Conservation (phyloP, 805 yeast genomes). For the Teunomyces panamensis region DNA sequence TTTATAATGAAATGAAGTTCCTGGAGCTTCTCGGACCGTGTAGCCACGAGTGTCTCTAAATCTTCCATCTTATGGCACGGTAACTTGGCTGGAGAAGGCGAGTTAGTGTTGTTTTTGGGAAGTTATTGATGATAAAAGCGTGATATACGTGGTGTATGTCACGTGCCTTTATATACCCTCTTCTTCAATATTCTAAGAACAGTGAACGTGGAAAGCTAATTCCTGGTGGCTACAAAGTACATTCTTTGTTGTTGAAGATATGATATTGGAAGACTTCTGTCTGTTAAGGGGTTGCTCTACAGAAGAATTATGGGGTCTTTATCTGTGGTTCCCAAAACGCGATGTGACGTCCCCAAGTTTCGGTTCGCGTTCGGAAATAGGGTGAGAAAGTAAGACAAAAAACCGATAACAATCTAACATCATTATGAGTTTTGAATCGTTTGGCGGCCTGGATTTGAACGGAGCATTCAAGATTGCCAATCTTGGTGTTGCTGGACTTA, state of each 20-base stretch:
- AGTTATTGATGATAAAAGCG: conserved; percentile 4
- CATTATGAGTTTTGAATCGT: conserved; percentile 43
- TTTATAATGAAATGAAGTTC: conserved; percentile 17
- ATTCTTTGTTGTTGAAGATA: no score
- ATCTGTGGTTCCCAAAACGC: neutral
- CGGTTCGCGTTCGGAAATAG: neutral
- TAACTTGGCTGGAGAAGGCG: neutral
- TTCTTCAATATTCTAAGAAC: no score
- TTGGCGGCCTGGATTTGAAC: conserved; percentile 41
- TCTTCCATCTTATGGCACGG: conserved; percentile 2
- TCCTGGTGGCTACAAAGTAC: no score
- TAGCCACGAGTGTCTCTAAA: conserved; percentile 5
- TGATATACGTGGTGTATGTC: conserved; percentile 22
- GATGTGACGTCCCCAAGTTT: neutral
- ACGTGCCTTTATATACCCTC: conserved; percentile 12
- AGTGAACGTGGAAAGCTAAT: no score
- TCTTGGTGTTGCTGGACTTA: conserved; percentile 50
- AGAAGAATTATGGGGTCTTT: no score
- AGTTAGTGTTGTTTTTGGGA: neutral
- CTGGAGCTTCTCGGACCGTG: conserved; percentile 16
- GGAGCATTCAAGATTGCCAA: conserved; percentile 51
- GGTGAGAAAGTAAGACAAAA: neutral
- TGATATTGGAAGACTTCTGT: no score
- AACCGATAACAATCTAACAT: neutral
- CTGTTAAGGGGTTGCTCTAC: no score